These are phyloP conservation scores for Orbilia quercus DNA, from an alignment of 2,329 filamentous ascomycete genomes.

Conservation along the genomic window DNA sequence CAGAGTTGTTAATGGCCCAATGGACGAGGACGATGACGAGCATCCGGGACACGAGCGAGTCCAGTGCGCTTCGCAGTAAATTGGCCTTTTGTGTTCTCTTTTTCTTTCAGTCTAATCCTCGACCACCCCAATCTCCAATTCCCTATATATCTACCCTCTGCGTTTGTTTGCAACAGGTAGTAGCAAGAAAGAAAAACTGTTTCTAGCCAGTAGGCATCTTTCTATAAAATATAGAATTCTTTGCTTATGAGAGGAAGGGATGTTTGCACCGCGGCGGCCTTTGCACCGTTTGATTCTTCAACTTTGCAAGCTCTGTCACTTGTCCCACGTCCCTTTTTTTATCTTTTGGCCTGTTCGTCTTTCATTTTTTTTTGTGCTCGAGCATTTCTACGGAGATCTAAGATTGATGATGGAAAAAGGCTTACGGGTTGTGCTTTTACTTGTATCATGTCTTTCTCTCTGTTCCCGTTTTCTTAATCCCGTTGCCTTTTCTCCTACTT, in stretches of 20 bases:
- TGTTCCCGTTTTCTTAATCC: background rate
- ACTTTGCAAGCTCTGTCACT: background rate
- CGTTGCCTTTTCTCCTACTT: background rate
- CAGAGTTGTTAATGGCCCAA: constrained; percentile 76
- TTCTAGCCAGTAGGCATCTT: constrained; percentile 11
- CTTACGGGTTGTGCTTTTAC: constrained; percentile 27
- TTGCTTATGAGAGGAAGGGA: constrained; percentile 6
- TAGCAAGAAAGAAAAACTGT: constrained; percentile 3
- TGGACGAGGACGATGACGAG: constrained; percentile 82
- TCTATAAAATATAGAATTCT: constrained; percentile 11
- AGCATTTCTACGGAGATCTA: constrained; percentile 30
- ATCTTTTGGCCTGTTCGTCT: constrained; percentile 17
- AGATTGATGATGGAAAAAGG: constrained; percentile 32
- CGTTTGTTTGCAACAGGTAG: constrained; percentile 5
- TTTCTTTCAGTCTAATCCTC: background rate
- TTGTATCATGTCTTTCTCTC: constrained; percentile 9
- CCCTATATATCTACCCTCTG: background rate
- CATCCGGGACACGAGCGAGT: constrained; percentile 78
- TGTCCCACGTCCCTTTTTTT: background rate
- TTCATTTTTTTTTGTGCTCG: constrained; percentile 10
- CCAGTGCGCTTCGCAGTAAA: constrained; percentile 88
- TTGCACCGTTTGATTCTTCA: constrained; percentile 12
- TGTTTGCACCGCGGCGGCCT: background rate
- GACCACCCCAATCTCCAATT: background rate
- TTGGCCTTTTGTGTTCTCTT: constrained; percentile 24